Conservation (phyloP, 139 green algal genomes). For the Micractinium conductrix region DNA sequence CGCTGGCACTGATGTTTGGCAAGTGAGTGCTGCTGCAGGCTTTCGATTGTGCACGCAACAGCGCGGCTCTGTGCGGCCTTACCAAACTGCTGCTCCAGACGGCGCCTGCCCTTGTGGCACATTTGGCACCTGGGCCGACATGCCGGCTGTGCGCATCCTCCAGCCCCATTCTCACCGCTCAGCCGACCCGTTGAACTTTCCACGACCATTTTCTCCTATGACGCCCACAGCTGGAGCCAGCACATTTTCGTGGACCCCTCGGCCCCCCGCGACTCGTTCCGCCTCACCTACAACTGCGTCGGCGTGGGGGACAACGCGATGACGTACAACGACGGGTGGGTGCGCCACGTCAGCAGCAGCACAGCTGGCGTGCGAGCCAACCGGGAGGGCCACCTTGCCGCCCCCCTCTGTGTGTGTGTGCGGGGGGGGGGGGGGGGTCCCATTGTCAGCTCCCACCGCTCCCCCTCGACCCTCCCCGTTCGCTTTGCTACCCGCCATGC, state of each 20-base stretch:
- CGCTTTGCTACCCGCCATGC: too few species aligned
- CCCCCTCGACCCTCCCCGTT: background rate
- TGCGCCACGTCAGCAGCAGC: conserved; percentile 85
- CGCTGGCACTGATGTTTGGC: conserved; percentile 89
- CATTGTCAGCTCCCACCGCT: background rate
- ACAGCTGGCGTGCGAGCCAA: background rate
- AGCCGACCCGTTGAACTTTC: too few species aligned
- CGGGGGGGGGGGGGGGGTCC: background rate
- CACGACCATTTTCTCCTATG: too few species aligned
- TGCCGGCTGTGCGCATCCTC: too few species aligned
- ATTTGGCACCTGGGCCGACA: too few species aligned
- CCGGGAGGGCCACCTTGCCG: too few species aligned
- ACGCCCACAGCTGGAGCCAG: conserved; percentile 82
- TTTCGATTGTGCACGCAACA: too few species aligned
- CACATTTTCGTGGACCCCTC: conserved; percentile 86
- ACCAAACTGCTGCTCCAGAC: too few species aligned
- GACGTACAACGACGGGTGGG: conserved; percentile 93
- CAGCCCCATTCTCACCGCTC: too few species aligned
- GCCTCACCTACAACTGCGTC: conserved; percentile 86
- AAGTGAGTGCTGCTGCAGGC: conserved; percentile 80
- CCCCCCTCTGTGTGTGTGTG: too few species aligned
- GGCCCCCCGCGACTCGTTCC: conserved; percentile 56
- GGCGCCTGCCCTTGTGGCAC: too few species aligned
- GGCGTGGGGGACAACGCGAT: conserved; percentile 75
- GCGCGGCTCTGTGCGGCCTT: too few species aligned